Base-by-base conservation (phyloP, 768 basidiomycete genomes). In the Hypsizygus marmoreus region DNA sequence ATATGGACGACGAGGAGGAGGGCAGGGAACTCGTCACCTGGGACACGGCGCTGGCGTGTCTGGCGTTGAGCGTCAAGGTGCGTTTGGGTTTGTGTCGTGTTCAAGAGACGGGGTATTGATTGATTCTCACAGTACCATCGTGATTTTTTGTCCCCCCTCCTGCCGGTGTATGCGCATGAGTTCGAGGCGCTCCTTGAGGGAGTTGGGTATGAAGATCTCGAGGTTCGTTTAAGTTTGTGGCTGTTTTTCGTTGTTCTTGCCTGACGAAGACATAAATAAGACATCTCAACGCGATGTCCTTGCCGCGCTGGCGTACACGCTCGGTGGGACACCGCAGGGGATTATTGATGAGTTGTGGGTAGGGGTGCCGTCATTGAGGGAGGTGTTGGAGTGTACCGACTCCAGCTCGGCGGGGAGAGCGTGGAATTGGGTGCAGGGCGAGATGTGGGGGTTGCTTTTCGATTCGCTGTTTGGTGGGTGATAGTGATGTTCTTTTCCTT, bases 11-110 rank as follows among this genome's bases (percentile, higher is more conserved):
- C 9, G 46, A 40, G 3, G 40, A 53, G 20, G 60, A 68, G 22
- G 68, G 70, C 12, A 50, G 56, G 39, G 46, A 67, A 29, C 63
- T 72, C 6, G 58, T 74, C n/a, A 63, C 67, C 6, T 86, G 84
- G 84, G 77, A 83, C 53, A 60, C 77, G 5, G 81, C 78, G 0
- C 58, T 86, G 6, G 82, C 73, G 10, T 84, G 77, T 61, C 61
- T 86, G 17, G 75, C 81, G 3, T 58, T 85, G 25, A 76, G 80
- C 50, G 74, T 83, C 40, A 88, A 88, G 74, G 84, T 81, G 8
- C 40, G 31, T 43, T 26, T 43, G 26, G 4, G 23, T 29, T 20
- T 43, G 25, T 20, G 44, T 4, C 29, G 25, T 14, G 6, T 16
- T n/a, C 12, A 11, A 11, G 14, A 5, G 5, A 11, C 30, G 26